Conservation (phyloP, 2,329 filamentous ascomycete genomes). For the Alternaria gansuensis region DNA sequence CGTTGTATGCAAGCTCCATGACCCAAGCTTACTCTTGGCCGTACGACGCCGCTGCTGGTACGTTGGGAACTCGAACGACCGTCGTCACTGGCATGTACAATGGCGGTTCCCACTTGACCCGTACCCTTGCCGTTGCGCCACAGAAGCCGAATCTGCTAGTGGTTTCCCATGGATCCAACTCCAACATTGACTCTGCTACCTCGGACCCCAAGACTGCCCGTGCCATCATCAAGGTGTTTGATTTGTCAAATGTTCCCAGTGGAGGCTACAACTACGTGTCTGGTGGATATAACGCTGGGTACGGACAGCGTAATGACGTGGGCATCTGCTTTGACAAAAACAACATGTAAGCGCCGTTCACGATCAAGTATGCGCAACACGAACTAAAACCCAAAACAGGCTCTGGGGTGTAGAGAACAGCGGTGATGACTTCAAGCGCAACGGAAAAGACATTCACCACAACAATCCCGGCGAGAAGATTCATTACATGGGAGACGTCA, state of each 20-base stretch:
- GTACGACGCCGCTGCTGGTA: conserved; percentile 64
- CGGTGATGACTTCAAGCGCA: conserved; percentile 68
- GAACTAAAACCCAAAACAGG: conserved; percentile 21
- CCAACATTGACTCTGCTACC: conserved; percentile 68
- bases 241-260: conserved; percentile 55
- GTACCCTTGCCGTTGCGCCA: conserved; percentile 70
- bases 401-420: conserved; percentile 71
- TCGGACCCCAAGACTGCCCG: conserved; percentile 63
- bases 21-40: conserved; percentile 69
- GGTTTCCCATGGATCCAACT: conserved; percentile 70
- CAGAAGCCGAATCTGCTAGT: conserved; percentile 66
- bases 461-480: conserved; percentile 78
- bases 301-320: conserved; percentile 76
- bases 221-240: conserved; percentile 71
- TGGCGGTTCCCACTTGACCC: conserved; percentile 67
- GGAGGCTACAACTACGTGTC: conserved; percentile 61
- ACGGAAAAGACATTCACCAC: conserved; percentile 68
- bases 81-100: conserved; percentile 67
- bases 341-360: conserved; percentile 59
- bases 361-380: conserved; percentile 27
- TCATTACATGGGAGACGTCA: conserved; percentile 70
- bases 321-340: conserved; percentile 60
- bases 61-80: conserved; percentile 61
- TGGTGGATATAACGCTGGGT: conserved; percentile 62
- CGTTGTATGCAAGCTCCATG: conserved; percentile 64